Base-by-base conservation (phyloP, 805 yeast genomes). In the Sugiyamaella smithiae region DNA sequence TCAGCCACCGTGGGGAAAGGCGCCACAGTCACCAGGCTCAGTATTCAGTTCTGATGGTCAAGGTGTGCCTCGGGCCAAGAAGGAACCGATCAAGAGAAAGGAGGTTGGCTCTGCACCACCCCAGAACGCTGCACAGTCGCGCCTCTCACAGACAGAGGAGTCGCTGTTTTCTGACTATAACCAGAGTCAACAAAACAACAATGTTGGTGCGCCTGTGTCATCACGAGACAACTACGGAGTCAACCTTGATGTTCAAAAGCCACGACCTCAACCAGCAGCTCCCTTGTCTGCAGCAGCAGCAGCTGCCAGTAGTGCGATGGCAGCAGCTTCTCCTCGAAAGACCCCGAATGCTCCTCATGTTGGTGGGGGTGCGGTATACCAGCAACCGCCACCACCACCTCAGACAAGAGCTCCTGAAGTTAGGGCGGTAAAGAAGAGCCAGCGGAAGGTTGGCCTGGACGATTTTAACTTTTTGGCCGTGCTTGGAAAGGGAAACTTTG, bases 401-500 rank as follows among this genome's bases (percentile, higher is more conserved):
- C 56, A 28, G 26, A 53, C 36, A 35, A 40, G 41, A 14, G 48
- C 46, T 26, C 25, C 52, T 32, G 42, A 40, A 32, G 40, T 46
- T 2, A 28, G 31, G 11, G 40, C 44, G 14, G 43, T 45, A n/a
- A 42, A 29, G 37, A 52, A 52, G 24, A 20, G 19, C 4, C 36
- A 32, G 38, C 57, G 57, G 19, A 67, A 71, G 61, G 65, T 90
- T 48, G 97, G 99, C 0, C 75, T 93, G 49, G 98, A 93, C 66
- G 98, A 93, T 68, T 93, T 93, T 75, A 85, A 88, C 58, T 85
- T 93, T 62, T 70, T 93, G 57, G 95, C 97, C 7, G 99, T 93
- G 7, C 76, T 93, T 50, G 99, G 99, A 60, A 93, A 90, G 66
- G 99, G 99, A 70, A 93, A 93, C 67, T 93, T 93, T 66, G 99